A percentile compares a stretch with the other conserved stretches of the same genome.
phyloP scores from a whole-genome alignment of 2,329 filamentous ascomycete species.

The Fusarium nelsonii region DNA sequence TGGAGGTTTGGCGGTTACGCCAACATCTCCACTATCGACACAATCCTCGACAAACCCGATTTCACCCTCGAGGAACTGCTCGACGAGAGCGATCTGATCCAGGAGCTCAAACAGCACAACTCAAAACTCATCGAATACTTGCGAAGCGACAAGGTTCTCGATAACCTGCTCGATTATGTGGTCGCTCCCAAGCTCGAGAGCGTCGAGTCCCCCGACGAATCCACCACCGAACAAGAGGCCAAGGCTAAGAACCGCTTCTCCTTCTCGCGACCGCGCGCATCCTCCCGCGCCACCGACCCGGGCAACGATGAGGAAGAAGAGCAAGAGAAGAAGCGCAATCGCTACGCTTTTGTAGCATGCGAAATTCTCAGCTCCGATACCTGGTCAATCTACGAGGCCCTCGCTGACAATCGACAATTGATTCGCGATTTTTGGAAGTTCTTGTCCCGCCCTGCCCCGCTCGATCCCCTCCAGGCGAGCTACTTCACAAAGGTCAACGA shows the following conservation, averaged over 20 bases:
- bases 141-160: constrained; percentile 85
- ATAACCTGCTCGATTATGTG: constrained; percentile 90
- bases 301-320: constrained; percentile 74
- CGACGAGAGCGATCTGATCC: constrained; percentile 94
- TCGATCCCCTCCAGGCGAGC: constrained; percentile 93
- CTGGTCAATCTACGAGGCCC: constrained; percentile 94
- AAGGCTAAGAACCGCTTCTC: constrained; percentile 59
- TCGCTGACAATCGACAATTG: constrained; percentile 85
- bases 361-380: constrained; percentile 96
- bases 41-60: constrained; percentile 95
- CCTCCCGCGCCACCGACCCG: constrained; percentile 63
- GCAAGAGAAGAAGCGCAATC: constrained; percentile 89
- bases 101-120: constrained; percentile 98
- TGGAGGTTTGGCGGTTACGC: constrained; percentile 99
- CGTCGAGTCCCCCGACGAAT: constrained; percentile 64
- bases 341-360: constrained; percentile 92
- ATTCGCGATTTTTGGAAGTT: constrained; percentile 93
- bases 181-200: constrained; percentile 79
- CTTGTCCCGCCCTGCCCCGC: constrained; percentile 81
- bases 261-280: constrained; percentile 66
- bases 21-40: constrained; percentile 96
- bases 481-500: constrained; percentile 99
- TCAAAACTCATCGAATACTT: constrained; percentile 97
- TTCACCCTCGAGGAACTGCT: constrained; percentile 95
- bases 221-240: constrained; percentile 65